Conservation (phyloP, 805 yeast genomes). For the Kazachstania psychrophila region DNA sequence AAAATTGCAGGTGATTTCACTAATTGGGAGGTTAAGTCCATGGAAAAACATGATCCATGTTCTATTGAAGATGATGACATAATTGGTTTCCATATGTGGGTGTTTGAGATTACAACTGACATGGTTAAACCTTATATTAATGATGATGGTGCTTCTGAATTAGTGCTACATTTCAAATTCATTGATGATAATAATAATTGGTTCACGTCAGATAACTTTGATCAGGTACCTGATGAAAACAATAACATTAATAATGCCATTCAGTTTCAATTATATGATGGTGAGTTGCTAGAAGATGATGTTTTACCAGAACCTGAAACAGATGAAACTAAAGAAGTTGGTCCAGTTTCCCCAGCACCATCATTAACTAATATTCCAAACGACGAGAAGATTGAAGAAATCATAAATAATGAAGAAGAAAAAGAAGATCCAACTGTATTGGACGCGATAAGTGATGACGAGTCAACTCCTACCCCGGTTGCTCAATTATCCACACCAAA, state of each 20-base stretch:
- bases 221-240: slow-evolving; percentile 28
- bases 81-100: slow-evolving; percentile 10
- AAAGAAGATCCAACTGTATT: neutral
- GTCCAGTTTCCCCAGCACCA: slow-evolving; percentile 1
- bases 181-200: slow-evolving; percentile 23
- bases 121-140: neutral
- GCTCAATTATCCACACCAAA: too few relatives aligned
- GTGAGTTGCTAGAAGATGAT: neutral
- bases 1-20: slow-evolving; percentile 34
- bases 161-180: slow-evolving; percentile 20
- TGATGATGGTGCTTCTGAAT: slow-evolving; percentile 7
- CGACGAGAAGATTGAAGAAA: neutral
- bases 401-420: neutral
- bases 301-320: neutral
- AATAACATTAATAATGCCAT: slow-evolving; percentile 33
- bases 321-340: neutral
- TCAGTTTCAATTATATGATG: slow-evolving; percentile 12
- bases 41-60: slow-evolving; percentile 4
- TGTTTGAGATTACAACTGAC: slow-evolving; percentile 15
- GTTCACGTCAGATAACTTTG: slow-evolving; percentile 25
- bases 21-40: slow-evolving; percentile 25
- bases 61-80: neutral
- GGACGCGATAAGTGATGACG: neutral
- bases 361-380: neutral
- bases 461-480: neutral